Evolutionary conservation across 1,139 yeast genomes (phyloP), one percentile per base, ranked within the genome.

Genomic region (Geotrichum citri-aurantii): DNA sequence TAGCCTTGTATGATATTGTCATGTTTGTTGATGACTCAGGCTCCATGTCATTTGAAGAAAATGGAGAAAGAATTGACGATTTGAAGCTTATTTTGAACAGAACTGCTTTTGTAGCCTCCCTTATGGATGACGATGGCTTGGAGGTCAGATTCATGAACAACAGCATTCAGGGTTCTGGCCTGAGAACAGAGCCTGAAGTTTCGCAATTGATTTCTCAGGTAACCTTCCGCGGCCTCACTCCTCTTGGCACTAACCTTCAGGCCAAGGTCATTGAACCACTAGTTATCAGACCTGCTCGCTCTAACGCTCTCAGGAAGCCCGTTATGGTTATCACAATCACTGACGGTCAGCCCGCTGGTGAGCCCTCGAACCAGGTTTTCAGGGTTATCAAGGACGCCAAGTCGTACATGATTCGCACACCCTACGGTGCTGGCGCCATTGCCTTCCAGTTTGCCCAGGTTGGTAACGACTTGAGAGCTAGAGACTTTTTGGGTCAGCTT

Each of bases 381-480:
- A 61, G 62, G 26, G 72, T 65, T 42, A 68, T 71, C 56, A 62
- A 63, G 53, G 66, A 65, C 10, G 66, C 74, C 48, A 71, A 71
- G 65, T 54, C 61, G 19, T 59, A 63, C 17, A 60, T 71, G 27
- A 50, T 61, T 1, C 60, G 62, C 47, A 63, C 69, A 42, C 62
- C 67, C 24, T 70, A 64, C 58, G 73, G 74, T 3, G 65, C 72
- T 0, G 72, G 71, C 19, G 68, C 74, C 3, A 65, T 70, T 31
- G 71, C 72, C 12, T 68, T 71, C 65, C 73, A 71, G 63, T 71
- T 71, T 58, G 73, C 71, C 14, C 74, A 71, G 57, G 74, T 71
- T 21, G 74, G 74, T 2, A 68, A 65, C 55, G 74, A 71, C 58
- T 54, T 70, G 52, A 68, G 68, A 57, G 74, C 74, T 10, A 63